A percentile compares a stretch with the other conserved stretches of the same genome.
These are phyloP conservation scores for Chenopodium formosanum DNA, from an alignment of 148 eudicot species.

Conservation along the genomic window DNA sequence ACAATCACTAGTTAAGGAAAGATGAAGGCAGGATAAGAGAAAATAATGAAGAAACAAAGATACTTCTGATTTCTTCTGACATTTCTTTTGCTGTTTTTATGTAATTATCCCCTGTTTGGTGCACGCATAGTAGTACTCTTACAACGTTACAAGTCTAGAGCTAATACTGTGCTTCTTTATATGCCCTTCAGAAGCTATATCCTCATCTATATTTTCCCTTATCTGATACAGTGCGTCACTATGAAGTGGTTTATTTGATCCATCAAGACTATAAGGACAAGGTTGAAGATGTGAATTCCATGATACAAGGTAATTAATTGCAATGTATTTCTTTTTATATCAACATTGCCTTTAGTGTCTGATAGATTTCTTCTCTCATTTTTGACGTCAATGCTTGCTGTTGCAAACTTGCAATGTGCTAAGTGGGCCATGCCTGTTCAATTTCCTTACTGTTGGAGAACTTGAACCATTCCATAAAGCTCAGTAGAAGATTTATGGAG, in stretches of 20 bases:
- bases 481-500: not conserved
- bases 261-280: constrained; percentile 70
- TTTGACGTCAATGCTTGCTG: not conserved
- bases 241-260: constrained; percentile 86
- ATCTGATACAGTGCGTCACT: constrained; percentile 69
- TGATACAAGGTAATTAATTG: constrained; percentile 61
- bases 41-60: not conserved
- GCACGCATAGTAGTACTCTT: not conserved
- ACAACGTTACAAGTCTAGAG: not conserved
- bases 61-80: not conserved
- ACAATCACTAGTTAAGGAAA: not conserved
- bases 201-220: constrained; percentile 8
- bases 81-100: not conserved
- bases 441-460: not conserved
- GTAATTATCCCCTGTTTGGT: not conserved
- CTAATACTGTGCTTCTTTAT: not conserved
- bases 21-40: not conserved
- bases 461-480: not conserved
- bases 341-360: not conserved
- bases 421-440: not conserved
- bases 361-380: not conserved
- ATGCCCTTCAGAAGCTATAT: not conserved
- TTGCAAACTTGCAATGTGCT: not conserved
- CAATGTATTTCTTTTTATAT: not conserved
- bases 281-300: constrained; percentile 72